These are phyloP conservation scores for Podaxis sp. DNA, from an alignment of 768 basidiomycete genomes.

Conservation along the genomic window DNA sequence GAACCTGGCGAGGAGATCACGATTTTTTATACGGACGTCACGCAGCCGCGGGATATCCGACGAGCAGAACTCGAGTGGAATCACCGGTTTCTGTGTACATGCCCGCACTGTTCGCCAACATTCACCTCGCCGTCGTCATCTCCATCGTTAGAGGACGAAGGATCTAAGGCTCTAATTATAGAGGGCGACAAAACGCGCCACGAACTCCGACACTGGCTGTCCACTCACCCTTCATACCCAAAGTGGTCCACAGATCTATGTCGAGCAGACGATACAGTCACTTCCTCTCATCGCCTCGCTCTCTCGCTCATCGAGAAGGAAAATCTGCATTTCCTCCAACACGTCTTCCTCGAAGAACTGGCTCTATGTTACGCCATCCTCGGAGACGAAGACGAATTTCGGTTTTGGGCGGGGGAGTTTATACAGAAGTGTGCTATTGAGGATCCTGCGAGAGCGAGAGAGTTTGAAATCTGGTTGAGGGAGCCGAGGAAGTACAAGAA, in stretches of 20 bases:
- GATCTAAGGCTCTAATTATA: constrained; percentile 13
- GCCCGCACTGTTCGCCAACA: constrained; percentile 27
- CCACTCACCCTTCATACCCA: constrained; percentile 31
- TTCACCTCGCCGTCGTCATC: background rate
- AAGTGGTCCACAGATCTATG: constrained; percentile 41
- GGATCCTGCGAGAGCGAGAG: constrained; percentile 22
- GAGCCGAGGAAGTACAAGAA: constrained; percentile 28
- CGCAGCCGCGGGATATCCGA: constrained; percentile 29
- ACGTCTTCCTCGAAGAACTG: constrained; percentile 38
- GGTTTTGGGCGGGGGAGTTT: constrained; percentile 29
- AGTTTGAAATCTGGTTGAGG: constrained; percentile 25
- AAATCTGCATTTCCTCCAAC: constrained; percentile 35
- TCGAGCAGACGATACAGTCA: constrained; percentile 34
- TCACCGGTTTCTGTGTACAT: constrained; percentile 39
- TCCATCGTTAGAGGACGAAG: background rate
- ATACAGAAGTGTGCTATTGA: constrained; percentile 21
- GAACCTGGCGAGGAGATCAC: constrained; percentile 37
- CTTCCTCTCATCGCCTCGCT: constrained; percentile 32
- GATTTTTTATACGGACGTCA: constrained; percentile 40
- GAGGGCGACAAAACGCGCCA: constrained; percentile 29
- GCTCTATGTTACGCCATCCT: constrained; percentile 36
- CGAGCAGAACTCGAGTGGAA: constrained; percentile 28
- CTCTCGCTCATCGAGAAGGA: constrained; percentile 36
- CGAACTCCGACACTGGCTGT: constrained; percentile 29
- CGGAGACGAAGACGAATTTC: constrained; percentile 31